phyloP scores from a whole-genome alignment of 2,329 filamentous ascomycete species.

The Cytospora chrysosperma region DNA sequence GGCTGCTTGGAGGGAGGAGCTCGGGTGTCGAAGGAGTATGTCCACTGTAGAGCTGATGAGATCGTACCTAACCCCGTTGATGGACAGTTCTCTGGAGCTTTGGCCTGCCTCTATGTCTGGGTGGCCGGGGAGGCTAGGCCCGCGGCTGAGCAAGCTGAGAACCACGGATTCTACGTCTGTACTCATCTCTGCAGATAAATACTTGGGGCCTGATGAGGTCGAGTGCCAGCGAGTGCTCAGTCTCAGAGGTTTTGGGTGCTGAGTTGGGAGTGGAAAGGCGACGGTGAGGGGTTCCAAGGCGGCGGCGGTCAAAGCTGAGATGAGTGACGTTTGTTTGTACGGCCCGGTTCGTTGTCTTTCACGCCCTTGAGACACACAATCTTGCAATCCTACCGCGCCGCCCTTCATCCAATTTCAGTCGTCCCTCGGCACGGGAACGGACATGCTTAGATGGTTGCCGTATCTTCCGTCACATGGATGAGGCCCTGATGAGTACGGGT shows the following conservation, averaged over 20 bases:
- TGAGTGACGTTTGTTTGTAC: too few relatives aligned
- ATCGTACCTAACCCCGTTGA: background rate
- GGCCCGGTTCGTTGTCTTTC: background rate
- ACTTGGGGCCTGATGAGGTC: background rate
- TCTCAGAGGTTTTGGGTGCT: too few relatives aligned
- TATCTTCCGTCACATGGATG: too few relatives aligned
- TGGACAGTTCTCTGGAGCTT: background rate
- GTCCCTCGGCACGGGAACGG: too few relatives aligned
- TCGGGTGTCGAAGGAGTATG: background rate
- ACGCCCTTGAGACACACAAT: background rate
- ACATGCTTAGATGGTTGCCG: too few relatives aligned
- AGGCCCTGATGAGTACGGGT: too few relatives aligned
- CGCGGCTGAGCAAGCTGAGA: background rate
- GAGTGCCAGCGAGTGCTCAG: background rate
- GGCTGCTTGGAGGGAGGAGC: background rate
- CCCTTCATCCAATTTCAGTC: too few relatives aligned
- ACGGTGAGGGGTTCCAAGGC: too few relatives aligned
- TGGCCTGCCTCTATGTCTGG: background rate
- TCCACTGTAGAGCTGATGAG: background rate
- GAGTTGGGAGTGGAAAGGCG: background rate
- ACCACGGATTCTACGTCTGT: background rate
- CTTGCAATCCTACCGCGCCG: too few relatives aligned
- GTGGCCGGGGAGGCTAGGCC: background rate
- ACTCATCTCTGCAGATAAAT: background rate
- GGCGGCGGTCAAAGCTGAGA: too few relatives aligned